These are phyloP conservation scores for Cucumis cinereus DNA, from an alignment of 306 rosid species.

Conservation along the genomic window DNA sequence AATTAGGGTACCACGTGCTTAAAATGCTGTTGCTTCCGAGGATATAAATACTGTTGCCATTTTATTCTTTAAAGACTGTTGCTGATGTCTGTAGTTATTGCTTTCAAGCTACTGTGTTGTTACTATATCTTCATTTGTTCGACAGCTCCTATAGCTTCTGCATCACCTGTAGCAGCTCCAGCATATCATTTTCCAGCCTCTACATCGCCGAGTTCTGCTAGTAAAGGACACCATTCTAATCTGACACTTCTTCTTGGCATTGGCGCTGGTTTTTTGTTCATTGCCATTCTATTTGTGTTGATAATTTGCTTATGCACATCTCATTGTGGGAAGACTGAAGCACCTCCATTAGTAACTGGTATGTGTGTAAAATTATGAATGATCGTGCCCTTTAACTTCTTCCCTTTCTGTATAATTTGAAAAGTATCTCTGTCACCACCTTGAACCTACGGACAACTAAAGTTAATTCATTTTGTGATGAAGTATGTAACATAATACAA, in stretches of 20 bases:
- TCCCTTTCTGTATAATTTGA: not conserved
- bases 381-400: not conserved
- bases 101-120: not conserved
- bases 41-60: not conserved
- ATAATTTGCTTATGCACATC: slow-evolving; percentile 45
- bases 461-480: not conserved
- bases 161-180: slow-evolving; percentile 49
- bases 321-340: slow-evolving; percentile 31
- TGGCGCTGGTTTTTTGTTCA: slow-evolving; percentile 54
- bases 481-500: not conserved
- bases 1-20: not conserved
- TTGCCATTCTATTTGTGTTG: slow-evolving; percentile 42
- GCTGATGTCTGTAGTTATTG: slow-evolving; percentile 1
- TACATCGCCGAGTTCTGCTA: slow-evolving; percentile 32
- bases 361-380: slow-evolving; percentile 17
- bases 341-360: slow-evolving; percentile 51
- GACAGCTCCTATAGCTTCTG: slow-evolving; percentile 50
- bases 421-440: not conserved
- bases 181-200: slow-evolving; percentile 25
- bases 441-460: not conserved
- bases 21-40: not conserved
- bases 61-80: not conserved
- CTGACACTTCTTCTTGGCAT: slow-evolving; percentile 56
- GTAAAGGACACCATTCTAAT: slow-evolving; percentile 40
- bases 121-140: slow-evolving; percentile 1